These are phyloP conservation scores for Sextonia rubra DNA, from an alignment of 164 flowering plant species.

Conservation along the genomic window DNA sequence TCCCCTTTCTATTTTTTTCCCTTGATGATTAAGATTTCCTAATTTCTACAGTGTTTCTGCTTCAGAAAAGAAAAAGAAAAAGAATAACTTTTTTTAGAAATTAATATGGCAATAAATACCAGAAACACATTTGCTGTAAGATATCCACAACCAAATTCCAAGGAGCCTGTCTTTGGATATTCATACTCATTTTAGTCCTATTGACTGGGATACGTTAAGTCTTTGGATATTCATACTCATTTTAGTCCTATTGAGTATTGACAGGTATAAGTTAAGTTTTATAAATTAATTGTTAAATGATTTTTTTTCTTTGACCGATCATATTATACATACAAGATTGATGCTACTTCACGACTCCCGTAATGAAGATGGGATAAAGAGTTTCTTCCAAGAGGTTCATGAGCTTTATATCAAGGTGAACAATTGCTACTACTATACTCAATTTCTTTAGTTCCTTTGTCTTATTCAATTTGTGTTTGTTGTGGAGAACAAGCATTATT, in stretches of 20 bases:
- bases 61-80: not conserved
- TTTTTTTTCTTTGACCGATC: constrained; percentile 41
- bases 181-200: not conserved
- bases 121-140: not conserved
- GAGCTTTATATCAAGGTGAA: constrained; percentile 94
- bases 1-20: too few species aligned
- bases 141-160: not conserved
- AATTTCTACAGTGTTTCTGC: not conserved
- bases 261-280: not conserved
- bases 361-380: constrained; percentile 98
- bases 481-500: not conserved
- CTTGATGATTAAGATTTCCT: too few species aligned
- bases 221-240: not conserved
- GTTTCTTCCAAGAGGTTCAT: constrained; percentile 98
- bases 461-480: not conserved
- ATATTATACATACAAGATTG: constrained; percentile 74
- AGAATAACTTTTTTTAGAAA: not conserved
- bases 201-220: too few species aligned
- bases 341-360: constrained; percentile 98
- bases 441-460: not conserved
- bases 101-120: not conserved
- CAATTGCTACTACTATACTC: not conserved
- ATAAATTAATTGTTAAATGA: too few species aligned
- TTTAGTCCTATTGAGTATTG: not conserved
- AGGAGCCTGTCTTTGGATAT: not conserved